Conservation (phyloP, 352 stramenopile genomes). For the Hyaloperonospora arabidopsidis region DNA sequence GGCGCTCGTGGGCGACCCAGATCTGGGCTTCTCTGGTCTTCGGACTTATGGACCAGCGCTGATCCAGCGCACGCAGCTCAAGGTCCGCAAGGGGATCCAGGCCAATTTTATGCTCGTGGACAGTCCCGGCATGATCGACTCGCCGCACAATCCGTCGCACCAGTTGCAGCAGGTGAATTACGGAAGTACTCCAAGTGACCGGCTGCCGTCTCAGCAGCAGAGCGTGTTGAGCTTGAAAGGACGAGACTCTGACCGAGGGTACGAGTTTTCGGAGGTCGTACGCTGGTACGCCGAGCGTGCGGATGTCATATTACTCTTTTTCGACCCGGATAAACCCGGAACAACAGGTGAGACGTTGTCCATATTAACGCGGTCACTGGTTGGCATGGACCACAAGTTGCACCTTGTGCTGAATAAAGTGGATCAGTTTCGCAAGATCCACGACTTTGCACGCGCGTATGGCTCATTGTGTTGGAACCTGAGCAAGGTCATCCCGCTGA, state of each 20-base stretch:
- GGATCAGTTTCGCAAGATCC: constrained; percentile 96
- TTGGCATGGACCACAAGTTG: constrained; percentile 99
- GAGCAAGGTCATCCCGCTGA: constrained; percentile 96
- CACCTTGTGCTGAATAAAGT: constrained; percentile 99
- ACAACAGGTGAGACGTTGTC: constrained; percentile 99
- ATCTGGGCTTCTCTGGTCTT: constrained; percentile 95
- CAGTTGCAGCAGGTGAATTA: constrained; percentile 40
- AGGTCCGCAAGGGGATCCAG: constrained; percentile 90
- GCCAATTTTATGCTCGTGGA: constrained; percentile 98
- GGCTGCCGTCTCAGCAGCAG: constrained; percentile 28
- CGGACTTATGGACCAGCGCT: constrained; percentile 94
- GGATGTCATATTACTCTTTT: constrained; percentile 99
- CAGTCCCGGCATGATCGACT: constrained; percentile 99
- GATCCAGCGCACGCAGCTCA: constrained; percentile 98
- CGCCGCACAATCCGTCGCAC: constrained; percentile 68
- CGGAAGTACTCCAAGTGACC: constrained; percentile 19
- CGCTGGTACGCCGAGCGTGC: constrained; percentile 97
- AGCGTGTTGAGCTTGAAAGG: constrained; percentile 29
- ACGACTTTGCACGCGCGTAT: constrained; percentile 99
- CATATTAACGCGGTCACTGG: constrained; percentile 94
- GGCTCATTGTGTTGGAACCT: constrained; percentile 99
- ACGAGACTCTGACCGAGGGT: constrained; percentile 84
- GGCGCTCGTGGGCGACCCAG: constrained; percentile 92
- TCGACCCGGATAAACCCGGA: constrained; percentile 99
- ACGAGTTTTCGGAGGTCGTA: constrained; percentile 96